These are phyloP conservation scores for Rosa rugosa DNA, from an alignment of 306 rosid genomes.

Conservation along the genomic window DNA sequence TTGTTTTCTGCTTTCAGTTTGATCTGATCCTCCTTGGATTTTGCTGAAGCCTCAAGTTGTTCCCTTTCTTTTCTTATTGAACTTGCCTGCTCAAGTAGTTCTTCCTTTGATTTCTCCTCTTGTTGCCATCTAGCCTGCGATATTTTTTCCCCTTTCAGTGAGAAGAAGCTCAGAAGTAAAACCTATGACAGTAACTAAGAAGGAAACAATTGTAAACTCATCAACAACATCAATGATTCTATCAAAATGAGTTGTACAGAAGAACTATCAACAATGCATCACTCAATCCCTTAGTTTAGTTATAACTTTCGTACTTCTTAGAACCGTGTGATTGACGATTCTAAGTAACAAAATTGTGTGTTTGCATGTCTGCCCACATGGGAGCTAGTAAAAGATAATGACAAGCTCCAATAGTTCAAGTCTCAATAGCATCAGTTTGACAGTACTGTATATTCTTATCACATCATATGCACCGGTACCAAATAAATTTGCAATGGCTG, in stretches of 20 bases:
- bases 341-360: not conserved
- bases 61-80: conserved; percentile 74
- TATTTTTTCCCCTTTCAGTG: conserved; percentile 43
- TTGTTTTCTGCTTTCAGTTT: conserved; percentile 68
- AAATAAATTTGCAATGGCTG: not conserved
- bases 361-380: not conserved
- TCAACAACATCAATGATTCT: not conserved
- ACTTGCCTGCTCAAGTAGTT: conserved; percentile 47
- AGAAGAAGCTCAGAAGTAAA: conserved; percentile 46
- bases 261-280: not conserved
- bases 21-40: conserved; percentile 61
- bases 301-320: not conserved
- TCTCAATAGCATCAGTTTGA: not conserved
- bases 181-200: conserved; percentile 35
- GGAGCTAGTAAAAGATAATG: not conserved
- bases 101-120: conserved; percentile 65
- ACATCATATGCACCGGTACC: not conserved
- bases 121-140: conserved; percentile 81
- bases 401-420: not conserved
- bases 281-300: not conserved
- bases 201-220: conserved; percentile 31
- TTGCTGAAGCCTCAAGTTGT: conserved; percentile 62
- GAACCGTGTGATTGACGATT: not conserved
- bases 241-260: not conserved
- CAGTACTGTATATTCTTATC: not conserved